A percentile compares a stretch with the other conserved stretches of the same genome.
Evolutionary conservation across 139 green algal species (phyloP).

Genomic region (Monoraphidium neglectum): DNA sequence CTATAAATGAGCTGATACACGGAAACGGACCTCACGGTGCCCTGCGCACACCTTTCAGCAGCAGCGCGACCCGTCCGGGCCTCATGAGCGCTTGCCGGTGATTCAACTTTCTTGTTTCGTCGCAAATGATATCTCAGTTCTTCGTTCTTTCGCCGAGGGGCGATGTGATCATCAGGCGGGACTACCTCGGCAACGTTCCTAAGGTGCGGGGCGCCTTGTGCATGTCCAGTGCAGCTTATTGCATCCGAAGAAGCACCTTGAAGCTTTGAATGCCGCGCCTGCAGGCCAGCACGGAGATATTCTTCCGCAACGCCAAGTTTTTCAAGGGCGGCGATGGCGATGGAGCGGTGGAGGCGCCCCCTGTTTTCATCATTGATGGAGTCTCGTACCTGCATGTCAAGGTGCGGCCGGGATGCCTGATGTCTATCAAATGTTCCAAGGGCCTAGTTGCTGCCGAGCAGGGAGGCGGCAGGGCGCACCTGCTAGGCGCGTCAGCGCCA

Average conservation of each 20-base stretch:
- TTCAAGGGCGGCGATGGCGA: slow-evolving; percentile 77
- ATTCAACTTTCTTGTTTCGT: too few relatives aligned
- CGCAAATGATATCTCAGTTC: slow-evolving; percentile 93
- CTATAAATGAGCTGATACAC: too few relatives aligned
- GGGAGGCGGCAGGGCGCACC: too few relatives aligned
- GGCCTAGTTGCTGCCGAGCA: too few relatives aligned
- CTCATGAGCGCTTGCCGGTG: too few relatives aligned
- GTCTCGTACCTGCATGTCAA: slow-evolving; percentile 94
- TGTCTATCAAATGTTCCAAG: too few relatives aligned
- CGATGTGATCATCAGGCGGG: slow-evolving; percentile 91
- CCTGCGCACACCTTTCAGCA: too few relatives aligned
- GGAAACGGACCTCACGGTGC: too few relatives aligned
- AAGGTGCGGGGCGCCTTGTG: slow-evolving; percentile 46
- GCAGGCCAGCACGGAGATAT: slow-evolving; percentile 79
- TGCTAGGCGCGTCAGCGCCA: too few relatives aligned
- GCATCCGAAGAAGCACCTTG: neutral
- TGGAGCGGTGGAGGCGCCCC: too few relatives aligned
- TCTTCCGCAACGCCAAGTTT: slow-evolving; percentile 90
- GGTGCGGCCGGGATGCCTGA: slow-evolving; percentile 22
- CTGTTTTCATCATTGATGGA: slow-evolving; percentile 92
- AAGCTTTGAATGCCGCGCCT: neutral
- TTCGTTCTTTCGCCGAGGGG: slow-evolving; percentile 90
- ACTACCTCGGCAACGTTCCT: slow-evolving; percentile 89
- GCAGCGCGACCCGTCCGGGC: too few relatives aligned
- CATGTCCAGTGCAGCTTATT: neutral